A percentile compares a stretch with the other conserved stretches of the same genome.
phyloP scores from a whole-genome alignment of 768 basidiomycete species.

The Pleurotus tuoliensis region DNA sequence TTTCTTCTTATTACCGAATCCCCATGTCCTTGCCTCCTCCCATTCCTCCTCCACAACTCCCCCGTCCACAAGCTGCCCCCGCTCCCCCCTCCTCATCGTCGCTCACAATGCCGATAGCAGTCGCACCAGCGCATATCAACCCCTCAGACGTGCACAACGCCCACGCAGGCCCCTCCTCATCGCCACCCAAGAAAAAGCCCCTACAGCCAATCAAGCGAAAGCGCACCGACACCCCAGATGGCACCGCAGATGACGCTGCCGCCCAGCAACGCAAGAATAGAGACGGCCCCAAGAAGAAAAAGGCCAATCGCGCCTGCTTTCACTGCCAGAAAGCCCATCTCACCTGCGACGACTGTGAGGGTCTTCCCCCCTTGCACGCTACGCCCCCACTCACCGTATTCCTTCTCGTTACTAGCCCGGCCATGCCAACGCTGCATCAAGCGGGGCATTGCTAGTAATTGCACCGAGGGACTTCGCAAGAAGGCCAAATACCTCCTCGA shows the following conservation, averaged over 20 bases:
- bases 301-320: conserved; percentile 89
- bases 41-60: conserved; percentile 15
- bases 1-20: conserved; percentile 2
- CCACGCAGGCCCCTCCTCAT: conserved; percentile 32
- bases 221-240: conserved; percentile 58
- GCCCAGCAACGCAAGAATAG: conserved; percentile 50
- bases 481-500: conserved; percentile 97
- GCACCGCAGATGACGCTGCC: conserved; percentile 43
- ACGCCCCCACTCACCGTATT: conserved; percentile 15
- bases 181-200: conserved; percentile 33
- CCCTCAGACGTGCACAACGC: conserved; percentile 39
- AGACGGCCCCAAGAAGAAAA: conserved; percentile 90
- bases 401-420: conserved; percentile 56
- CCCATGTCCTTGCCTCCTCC: conserved; percentile 4
- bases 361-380: conserved; percentile 13
- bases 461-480: conserved; percentile 93
- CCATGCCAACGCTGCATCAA: conserved; percentile 96
- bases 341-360: conserved; percentile 97
- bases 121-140: conserved; percentile 32
- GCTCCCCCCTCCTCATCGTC: conserved; percentile 32
- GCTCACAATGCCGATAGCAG: conserved; percentile 28
- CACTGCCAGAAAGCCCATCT: conserved; percentile 97
- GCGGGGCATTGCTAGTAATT: conserved; percentile 84
- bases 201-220: conserved; percentile 48
- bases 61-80: conserved; percentile 23